Evolutionary conservation across 1,139 yeast genomes (phyloP), one percentile per base, ranked within the genome.

Genomic region (Geotrichum histeridarum): DNA sequence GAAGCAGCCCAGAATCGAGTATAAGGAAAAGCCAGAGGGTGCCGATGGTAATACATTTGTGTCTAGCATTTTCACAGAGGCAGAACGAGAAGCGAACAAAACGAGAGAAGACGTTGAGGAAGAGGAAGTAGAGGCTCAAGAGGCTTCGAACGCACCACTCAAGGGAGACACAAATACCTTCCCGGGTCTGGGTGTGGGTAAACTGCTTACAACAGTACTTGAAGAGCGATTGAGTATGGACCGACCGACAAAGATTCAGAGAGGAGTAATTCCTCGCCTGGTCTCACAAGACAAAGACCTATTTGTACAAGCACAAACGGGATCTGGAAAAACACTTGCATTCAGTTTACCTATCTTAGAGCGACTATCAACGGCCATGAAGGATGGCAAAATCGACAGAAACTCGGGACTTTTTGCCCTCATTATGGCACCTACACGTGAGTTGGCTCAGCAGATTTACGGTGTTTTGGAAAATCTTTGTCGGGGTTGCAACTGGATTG

Each of bases 261-360:
- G 88, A 60, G 73, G 84, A 7, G 94, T 87, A 0, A 74, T 91
- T n/a, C 96, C 98, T 1, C 77, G 78, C 50, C 70, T 93, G 56
- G 64, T 83, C 15, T 17, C 33, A 55, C 50, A 60, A 17, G 78
- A 82, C 48, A 70, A 77, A 35, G 97, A 91, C 70, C 73, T 89
- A 56, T 86, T 91, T 62, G 86, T 90, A 50, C 94, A 88, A 65
- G 96, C 98, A 0, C 97, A 90, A 70, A 91, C 98, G 0, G 98
- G 98, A 53, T 88, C 96, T 0, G 98, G 98, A 69, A 91, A 91
- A 68, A 90, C 98, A 0, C 72, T 91, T 57, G 83, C 98, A 0
- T 93, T 88, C 67, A 74, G 85, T 12, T 73, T 93, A 48, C 99
- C 99, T 0, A 83, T 93, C n/a, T 71, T 88, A 60, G 82, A 84